Percentiles rank a stretch among this genome's conserved stretches.
Evolutionary conservation across 202 grass and related monocot species (phyloP).

Genomic region (Bolboschoenoplectus hybrid): DNA sequence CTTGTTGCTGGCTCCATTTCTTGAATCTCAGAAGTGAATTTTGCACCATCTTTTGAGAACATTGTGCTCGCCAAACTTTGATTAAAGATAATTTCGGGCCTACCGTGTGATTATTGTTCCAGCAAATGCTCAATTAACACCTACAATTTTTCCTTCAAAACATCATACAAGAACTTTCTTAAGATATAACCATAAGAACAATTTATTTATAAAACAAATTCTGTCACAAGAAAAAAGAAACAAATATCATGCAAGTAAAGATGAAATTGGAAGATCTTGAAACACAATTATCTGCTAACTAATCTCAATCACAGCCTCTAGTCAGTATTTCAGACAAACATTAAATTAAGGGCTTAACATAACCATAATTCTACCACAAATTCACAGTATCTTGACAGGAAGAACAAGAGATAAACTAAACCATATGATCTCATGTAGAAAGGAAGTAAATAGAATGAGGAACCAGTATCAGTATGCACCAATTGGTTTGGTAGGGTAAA

Average conservation of each 20-base stretch:
- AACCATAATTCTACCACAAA: not conserved
- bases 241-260: not conserved
- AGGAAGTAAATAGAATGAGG: not conserved
- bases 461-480: not conserved
- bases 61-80: slow-evolving; percentile 31
- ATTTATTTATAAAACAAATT: not conserved
- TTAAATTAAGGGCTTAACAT: not conserved
- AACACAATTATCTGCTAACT: not conserved
- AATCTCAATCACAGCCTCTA: not conserved
- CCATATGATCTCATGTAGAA: not conserved
- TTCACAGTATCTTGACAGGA: not conserved
- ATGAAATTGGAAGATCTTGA: not conserved
- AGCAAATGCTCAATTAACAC: not conserved
- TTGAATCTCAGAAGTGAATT: slow-evolving; percentile 47
- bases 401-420: not conserved
- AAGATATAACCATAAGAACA: not conserved
- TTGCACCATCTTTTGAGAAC: slow-evolving; percentile 33
- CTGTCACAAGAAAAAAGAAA: too few species aligned
- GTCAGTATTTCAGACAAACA: not conserved
- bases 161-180: not conserved
- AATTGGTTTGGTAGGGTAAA: not conserved
- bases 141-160: not conserved
- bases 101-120: not conserved
- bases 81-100: not conserved
- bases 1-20: slow-evolving; percentile 35